Evolutionary conservation across 768 basidiomycete species (phyloP).

Genomic region (Auricularia sp.): DNA sequence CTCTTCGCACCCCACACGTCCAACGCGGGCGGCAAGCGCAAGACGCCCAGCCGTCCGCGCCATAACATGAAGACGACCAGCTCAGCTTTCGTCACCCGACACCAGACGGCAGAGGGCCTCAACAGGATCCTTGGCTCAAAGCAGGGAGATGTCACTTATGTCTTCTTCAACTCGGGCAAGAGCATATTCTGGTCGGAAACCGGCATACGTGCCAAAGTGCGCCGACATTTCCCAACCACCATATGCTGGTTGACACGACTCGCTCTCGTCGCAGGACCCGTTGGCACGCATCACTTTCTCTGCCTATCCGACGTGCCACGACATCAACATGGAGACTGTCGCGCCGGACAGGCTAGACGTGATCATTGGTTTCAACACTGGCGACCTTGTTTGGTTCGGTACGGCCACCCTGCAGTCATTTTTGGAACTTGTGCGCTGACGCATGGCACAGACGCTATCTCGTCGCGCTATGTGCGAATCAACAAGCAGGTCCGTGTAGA

Average conservation of each 20-base stretch:
- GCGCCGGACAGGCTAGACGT: conserved; percentile 73
- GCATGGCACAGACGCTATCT: conserved; percentile 53
- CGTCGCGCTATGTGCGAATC: conserved; percentile 70
- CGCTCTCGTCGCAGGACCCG: conserved; percentile 51
- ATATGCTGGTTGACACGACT: neutral
- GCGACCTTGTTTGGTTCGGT: conserved; percentile 97
- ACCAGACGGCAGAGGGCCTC: conserved; percentile 73
- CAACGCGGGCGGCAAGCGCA: conserved; percentile 47
- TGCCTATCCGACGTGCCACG: conserved; percentile 82
- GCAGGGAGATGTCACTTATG: conserved; percentile 75
- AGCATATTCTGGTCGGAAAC: conserved; percentile 80
- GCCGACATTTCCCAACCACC: conserved; percentile 9
- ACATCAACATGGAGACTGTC: conserved; percentile 71
- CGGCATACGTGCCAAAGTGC: conserved; percentile 75
- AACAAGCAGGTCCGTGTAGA: conserved; percentile 59
- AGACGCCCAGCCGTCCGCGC: conserved; percentile 59
- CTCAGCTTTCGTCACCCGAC: conserved; percentile 83
- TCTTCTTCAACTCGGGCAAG: conserved; percentile 83
- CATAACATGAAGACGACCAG: conserved; percentile 85
- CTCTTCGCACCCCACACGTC: conserved; percentile 49
- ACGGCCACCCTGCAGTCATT: conserved; percentile 12
- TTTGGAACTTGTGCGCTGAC: conserved; percentile 1
- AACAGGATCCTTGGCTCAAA: conserved; percentile 60
- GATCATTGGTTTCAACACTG: conserved; percentile 84
- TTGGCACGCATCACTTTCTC: conserved; percentile 78